Base-by-base conservation (phyloP, 345 rosid genomes). In the Hirschfeldia incana region DNA sequence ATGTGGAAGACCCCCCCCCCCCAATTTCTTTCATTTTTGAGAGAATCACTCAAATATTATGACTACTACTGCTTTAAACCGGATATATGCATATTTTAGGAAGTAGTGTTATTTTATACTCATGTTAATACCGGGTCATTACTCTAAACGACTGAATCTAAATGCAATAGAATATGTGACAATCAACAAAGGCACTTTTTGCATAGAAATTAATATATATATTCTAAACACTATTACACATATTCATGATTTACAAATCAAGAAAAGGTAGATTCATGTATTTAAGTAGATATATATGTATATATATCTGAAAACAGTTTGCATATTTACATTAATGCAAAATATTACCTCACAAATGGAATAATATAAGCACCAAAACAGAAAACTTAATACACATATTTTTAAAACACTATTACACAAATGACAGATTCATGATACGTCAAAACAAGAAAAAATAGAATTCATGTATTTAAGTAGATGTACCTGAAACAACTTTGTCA, bases 391-490 rank as follows among this genome's bases (percentile, higher is more conserved):
- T 46, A 12, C 53, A 55, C 16, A 53, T 13, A 51, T 5, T 51
- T 13, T 49, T 11, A 34, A 12, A 55, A 17, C 29, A 8, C 29
- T 17, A 17, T 21, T 8, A 57, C 9, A 34, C 37, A 34, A 5
- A 34, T 34, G 37, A 57, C 30, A 58, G 1, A 10, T 59, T 59
- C 33, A 27, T 27, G 33, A 27, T 4, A 27, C 33, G 5, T 3
- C 30, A 58, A 3, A 10, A 27, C 7, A 59, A 59, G 15, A 27
- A 27, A 59, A 13, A 27, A 13, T 6, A 62, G 66, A 8, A 36
- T 66, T 57, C 67, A 58, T 67, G 46, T 58, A 67, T 67, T n/a
- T 57, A 28, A 29, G 66, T 67, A 55, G 4, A 65, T 51, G 42
- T 37, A 4, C 17, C 8, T 74, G 29, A 57, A 42, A 67, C 36